phyloP scores from a whole-genome alignment of 164 flowering plant genomes.

The Piper betle region DNA sequence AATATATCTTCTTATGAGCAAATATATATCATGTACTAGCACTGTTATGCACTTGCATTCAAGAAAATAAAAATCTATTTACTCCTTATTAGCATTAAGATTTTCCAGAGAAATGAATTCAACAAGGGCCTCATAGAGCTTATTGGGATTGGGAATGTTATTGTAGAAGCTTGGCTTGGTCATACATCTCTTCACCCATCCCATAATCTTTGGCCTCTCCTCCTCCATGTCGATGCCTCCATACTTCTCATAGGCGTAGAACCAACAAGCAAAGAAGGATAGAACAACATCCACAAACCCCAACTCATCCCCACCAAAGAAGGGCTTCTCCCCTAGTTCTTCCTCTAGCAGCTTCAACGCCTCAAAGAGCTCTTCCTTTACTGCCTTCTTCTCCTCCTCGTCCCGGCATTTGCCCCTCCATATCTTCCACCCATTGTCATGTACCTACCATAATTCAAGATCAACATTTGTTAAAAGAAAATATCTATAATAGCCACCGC shows the following conservation, averaged over 20 bases:
- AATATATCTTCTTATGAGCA: no score
- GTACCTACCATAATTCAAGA: no score
- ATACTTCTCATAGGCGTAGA: slow-evolving; percentile 6
- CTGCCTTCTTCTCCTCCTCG: slow-evolving; percentile 9
- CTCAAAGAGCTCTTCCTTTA: slow-evolving; percentile 9
- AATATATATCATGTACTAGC: no score
- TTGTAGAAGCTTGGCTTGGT: slow-evolving; percentile 11
- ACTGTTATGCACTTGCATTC: no score
- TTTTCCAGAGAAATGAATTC: background rate
- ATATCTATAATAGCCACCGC: no score
- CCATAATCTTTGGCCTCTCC: slow-evolving; percentile 7
- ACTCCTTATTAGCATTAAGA: no score
- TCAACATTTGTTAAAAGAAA: no score
- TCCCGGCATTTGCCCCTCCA: slow-evolving; percentile 1
- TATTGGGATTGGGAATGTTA: slow-evolving; percentile 4
- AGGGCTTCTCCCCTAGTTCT: slow-evolving; percentile 10
- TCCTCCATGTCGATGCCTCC: slow-evolving; percentile 9
- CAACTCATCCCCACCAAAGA: slow-evolving; percentile 9
- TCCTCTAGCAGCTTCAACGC: slow-evolving; percentile 11
- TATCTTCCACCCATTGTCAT: background rate
- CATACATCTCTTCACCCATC: slow-evolving; percentile 11
- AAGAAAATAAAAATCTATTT: background rate
- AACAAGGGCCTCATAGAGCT: slow-evolving; percentile 6
- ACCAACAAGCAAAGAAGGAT: slow-evolving; percentile 4
- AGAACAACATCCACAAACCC: slow-evolving; percentile 10